Base-by-base conservation (phyloP, 441 rosid species). In the Cnidoscolus chayamansa region DNA sequence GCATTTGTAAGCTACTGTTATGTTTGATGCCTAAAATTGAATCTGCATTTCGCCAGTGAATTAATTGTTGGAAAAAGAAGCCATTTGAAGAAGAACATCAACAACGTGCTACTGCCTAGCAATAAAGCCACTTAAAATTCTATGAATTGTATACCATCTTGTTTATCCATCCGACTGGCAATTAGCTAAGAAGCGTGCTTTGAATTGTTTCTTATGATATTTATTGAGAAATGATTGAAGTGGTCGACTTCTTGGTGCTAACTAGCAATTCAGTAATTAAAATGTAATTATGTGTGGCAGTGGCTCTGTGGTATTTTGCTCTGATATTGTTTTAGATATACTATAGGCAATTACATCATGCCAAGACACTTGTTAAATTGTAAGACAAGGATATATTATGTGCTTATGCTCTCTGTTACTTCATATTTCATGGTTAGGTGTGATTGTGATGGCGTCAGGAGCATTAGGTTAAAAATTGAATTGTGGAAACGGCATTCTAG, bases 371-470 rank as follows among this genome's bases (percentile, higher is more conserved):
- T 53, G 0, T 3, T 31, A 51, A 49, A 25, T 50, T 7, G 1
- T 66, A 7, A 30, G 43, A 25, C 53, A 32, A 31, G 15, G 13
- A 16, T 32, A 67, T 70, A 25, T 31, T 13, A 43, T 45, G 20
- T 57, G 63, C 45, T 31, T 8, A 0, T 30, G 20, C 45, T 61
- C 48, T 60, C 3, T 70, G 5, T 47, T 30, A 15, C 53, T 47
- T 70, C 16, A 65, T 65, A 31, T 56, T 19, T 65, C 20, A 35
- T 57, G 48, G 65, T 65, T 66, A 25, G 19, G 17, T 19, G 32
- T 50, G 17, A 19, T 71, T 71, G 10, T 35, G 17, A 62, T 71
- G 49, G 19, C 62, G 25, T 25, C 25, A 25, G 25, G 25, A 25
- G 25, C 25, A 71, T 37, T 62, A 20, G 37, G 12, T 43, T 61